Conservation (phyloP, 495 filamentous ascomycete genomes). For the Penicillium turbatum region DNA sequence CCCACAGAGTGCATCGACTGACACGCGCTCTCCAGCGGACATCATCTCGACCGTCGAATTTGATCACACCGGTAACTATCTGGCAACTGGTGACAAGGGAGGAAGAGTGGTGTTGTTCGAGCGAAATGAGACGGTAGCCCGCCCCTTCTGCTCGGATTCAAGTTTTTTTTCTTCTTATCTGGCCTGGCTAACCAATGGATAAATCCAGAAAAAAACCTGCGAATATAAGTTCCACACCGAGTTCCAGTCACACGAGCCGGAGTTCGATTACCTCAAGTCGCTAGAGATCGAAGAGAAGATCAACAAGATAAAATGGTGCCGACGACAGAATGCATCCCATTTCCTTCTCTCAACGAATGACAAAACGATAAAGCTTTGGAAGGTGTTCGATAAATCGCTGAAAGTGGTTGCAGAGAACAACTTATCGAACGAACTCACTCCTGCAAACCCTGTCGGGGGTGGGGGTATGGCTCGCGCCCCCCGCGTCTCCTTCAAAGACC, state of each 20-base stretch:
- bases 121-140: slow-evolving; percentile 86
- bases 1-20: slow-evolving; percentile 8
- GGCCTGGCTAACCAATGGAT: slow-evolving; percentile 3
- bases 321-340: slow-evolving; percentile 95
- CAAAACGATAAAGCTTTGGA: slow-evolving; percentile 99
- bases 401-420: slow-evolving; percentile 99
- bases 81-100: slow-evolving; percentile 97
- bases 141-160: neutral
- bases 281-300: slow-evolving; percentile 99
- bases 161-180: slow-evolving; percentile 14
- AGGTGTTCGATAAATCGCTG: slow-evolving; percentile 98
- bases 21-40: slow-evolving; percentile 60
- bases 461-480: slow-evolving; percentile 70
- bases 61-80: slow-evolving; percentile 96
- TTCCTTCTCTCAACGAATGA: slow-evolving; percentile 98
- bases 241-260: slow-evolving; percentile 98
- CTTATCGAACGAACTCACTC: slow-evolving; percentile 88
- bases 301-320: slow-evolving; percentile 99
- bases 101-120: slow-evolving; percentile 96
- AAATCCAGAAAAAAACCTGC: slow-evolving; percentile 94
- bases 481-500: slow-evolving; percentile 68
- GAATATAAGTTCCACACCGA: slow-evolving; percentile 99
- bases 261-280: slow-evolving; percentile 99
- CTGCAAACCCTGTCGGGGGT: slow-evolving; percentile 64
- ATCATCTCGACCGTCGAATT: slow-evolving; percentile 99